These are phyloP conservation scores for Cercospora janseana DNA, from an alignment of 2,329 filamentous ascomycete species.

Conservation along the genomic window DNA sequence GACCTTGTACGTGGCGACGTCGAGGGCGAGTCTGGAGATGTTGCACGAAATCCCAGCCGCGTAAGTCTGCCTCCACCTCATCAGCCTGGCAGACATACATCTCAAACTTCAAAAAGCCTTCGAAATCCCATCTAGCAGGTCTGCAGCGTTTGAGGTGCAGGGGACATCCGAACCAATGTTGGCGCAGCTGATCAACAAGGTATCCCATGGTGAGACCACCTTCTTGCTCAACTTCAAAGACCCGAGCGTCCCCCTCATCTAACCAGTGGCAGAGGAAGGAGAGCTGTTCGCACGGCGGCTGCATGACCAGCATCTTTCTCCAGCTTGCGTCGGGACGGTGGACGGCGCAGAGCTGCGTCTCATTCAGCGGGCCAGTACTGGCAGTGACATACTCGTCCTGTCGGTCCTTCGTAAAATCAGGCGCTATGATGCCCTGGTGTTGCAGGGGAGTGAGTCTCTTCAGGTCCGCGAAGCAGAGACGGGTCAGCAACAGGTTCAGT, in stretches of 20 bases:
- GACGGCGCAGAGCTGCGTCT: not conserved
- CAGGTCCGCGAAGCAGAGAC: not conserved
- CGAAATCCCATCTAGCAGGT: not conserved
- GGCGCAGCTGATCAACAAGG: not conserved
- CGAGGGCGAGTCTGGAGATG: not conserved
- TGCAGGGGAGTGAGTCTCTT: not conserved
- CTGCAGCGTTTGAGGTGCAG: not conserved
- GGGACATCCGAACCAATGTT: not conserved
- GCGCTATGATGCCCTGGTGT: not conserved
- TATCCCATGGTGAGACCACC: not conserved
- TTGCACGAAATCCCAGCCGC: not conserved
- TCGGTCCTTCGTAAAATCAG: not conserved
- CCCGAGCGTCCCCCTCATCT: not conserved
- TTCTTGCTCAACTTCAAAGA: not conserved
- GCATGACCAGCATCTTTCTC: constrained; percentile 9
- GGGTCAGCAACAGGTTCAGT: not conserved
- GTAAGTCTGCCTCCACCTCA: not conserved
- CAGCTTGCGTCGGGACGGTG: constrained; percentile 5
- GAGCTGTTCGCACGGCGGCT: constrained; percentile 2
- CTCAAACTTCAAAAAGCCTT: not conserved
- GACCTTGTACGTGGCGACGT: no score
- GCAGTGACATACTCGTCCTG: not conserved
- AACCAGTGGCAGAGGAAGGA: not conserved
- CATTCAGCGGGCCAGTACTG: not conserved
- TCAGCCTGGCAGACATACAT: not conserved